Evolutionary conservation across 129 eudicot genomes (phyloP), one percentile per base, ranked within the genome.

Genomic region (Flaveria ramosissima): DNA sequence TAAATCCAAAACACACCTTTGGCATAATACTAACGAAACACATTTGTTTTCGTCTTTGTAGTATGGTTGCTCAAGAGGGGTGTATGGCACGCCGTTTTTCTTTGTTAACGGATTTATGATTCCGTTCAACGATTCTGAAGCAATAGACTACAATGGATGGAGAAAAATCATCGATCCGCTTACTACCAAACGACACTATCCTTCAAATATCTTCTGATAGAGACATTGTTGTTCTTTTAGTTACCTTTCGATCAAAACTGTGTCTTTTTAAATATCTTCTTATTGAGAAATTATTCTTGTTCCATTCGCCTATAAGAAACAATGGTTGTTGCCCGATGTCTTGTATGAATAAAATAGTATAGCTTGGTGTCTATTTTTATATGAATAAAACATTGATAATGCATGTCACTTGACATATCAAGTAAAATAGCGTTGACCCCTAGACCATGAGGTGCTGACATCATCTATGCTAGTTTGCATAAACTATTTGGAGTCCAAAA

Each of bases 1-100:
- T 9, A 43, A 7, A 43, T 45, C 48, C 48, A 45, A 45, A 43
- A 7, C 48, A 45, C 11, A 45, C 48, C 2, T 45, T 8, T 45
- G 13, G 48, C 48, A 2, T 2, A 47, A 47, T 46, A 1, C 51
- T 46, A n/a, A n/a, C n/a, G n/a, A n/a, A n/a, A n/a, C n/a, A n/a
- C 53, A 11, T 47, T 14, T 48, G 53, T 12, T 70, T 10, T 51
- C 36, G 55, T 68, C 46, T 71, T 48, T 65, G 75, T 87, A 93
- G 98, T 93, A 90, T 71, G 98, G 98, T 70, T 88, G 98, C 76
- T 68, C 86, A 62, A 83, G 92, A 79, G 97, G 96, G 26, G 98
- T 93, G 60, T 88, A 82, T 62, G 98, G 97, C 32, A 85, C 98
- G 0, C 97, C 97, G 0, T 73, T 77, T 60, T 93, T 93, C 88